Evolutionary conservation across 805 yeast genomes (phyloP).

Genomic region (Komagataella mondaviorum): DNA sequence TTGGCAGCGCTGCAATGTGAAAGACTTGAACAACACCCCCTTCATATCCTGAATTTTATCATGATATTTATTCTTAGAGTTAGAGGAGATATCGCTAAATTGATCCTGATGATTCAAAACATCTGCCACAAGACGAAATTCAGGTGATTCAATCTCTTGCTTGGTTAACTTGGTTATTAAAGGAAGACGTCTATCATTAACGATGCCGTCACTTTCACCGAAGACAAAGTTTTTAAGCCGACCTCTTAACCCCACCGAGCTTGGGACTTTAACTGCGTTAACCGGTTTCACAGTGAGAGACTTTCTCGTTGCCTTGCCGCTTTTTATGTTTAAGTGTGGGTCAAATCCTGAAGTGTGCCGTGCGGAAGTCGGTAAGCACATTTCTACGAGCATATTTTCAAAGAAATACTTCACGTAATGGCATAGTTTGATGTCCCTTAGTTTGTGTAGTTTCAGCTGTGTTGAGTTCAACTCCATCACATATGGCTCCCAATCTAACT

Average conservation of each 20-base stretch:
- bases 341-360: conserved; percentile 10
- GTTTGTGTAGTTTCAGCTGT: conserved; percentile 12
- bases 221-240: not conserved
- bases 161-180: not conserved
- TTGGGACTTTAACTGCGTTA: not conserved
- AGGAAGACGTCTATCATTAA: not conserved
- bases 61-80: not conserved
- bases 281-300: not conserved
- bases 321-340: conserved; percentile 14
- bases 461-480: conserved; percentile 19
- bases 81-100: not conserved
- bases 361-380: not conserved
- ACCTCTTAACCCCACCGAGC: not conserved
- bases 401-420: conserved; percentile 9
- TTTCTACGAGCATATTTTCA: conserved; percentile 5
- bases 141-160: not conserved
- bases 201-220: not conserved
- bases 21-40: conserved; percentile 5
- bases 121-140: not conserved
- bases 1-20: conserved; percentile 17
- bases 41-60: conserved; percentile 2
- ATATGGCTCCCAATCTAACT: conserved; percentile 8
- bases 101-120: not conserved
- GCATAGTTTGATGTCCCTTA: conserved; percentile 7
- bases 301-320: not conserved